Base-by-base conservation (phyloP, 2,329 filamentous ascomycete species). In the Cryphonectria japonica region DNA sequence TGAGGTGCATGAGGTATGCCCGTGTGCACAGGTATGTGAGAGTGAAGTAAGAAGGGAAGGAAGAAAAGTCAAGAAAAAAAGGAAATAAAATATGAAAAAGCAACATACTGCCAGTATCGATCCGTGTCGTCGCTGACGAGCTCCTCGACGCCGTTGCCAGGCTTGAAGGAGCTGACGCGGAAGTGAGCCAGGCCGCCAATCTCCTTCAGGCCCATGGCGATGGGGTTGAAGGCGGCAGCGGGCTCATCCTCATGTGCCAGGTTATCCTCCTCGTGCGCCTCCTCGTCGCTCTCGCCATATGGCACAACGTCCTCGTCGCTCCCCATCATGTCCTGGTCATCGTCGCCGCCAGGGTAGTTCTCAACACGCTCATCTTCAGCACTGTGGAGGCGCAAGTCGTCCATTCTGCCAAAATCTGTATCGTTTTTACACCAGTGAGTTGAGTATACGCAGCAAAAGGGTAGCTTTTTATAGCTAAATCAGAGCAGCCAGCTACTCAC, bases 141-240 rank as follows among this genome's bases (percentile, higher is more conserved):
- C 77, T 93, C 92, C 37, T 91, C 89, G 19, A 95, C 90, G 1
- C 92, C 92, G 75, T 92, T 94, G 54, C 93, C 93, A 0, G 92
- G 92, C 81, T 96, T 96, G 77, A 90, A 90, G 77, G 89, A 93
- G 78, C 91, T 93, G 75, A 95, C 93, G 14, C 92, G 95, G 85
- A 94, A 95, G 74, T 91, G 92, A 43, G 92, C 93, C 29, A 96
- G 86, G 73, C 94, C 94, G 76, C 92, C 93, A 78, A 96, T 95
- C 78, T 96, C 93, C 79, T 94, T 95, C 73, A 95, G 84, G 60
- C 90, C 85, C 14, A 86, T 78, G 26, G 85, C 85, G 26, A 85
- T 81, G 19, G 89, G 83, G 69, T 90, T 85, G 67, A 90, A 87
- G 8, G 65, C 70, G 5, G 74, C 70, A n/a, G 59, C 46, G 4